Evolutionary conservation across 495 filamentous ascomycete species (phyloP).

Genomic region (Lasiosphaeris hirsuta): DNA sequence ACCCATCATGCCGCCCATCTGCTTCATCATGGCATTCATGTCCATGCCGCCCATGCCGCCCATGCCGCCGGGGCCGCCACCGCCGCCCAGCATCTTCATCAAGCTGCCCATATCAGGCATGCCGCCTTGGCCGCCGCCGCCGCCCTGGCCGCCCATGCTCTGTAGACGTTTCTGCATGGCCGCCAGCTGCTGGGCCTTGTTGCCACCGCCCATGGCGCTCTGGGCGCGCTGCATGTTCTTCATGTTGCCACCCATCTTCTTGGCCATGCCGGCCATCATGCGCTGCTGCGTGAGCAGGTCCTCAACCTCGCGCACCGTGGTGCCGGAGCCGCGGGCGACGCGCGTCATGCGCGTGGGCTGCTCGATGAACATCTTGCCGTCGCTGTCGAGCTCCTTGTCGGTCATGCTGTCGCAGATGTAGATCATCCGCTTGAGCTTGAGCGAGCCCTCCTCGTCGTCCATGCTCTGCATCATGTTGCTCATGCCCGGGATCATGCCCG

Average conservation of each 20-base stretch:
- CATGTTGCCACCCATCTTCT: constrained; percentile 95
- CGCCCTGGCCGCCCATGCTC: constrained; percentile 74
- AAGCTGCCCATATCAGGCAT: constrained; percentile 79
- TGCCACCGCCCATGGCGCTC: constrained; percentile 78
- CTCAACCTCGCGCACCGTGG: constrained; percentile 90
- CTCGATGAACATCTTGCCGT: constrained; percentile 90
- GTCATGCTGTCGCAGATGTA: constrained; percentile 99
- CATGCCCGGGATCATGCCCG: constrained; percentile 96
- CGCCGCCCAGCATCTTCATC: constrained; percentile 79
- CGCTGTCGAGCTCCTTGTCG: constrained; percentile 85
- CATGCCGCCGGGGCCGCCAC: constrained; percentile 50
- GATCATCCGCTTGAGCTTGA: constrained; percentile 96
- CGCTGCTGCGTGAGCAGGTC: constrained; percentile 95
- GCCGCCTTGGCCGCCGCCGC: constrained; percentile 43
- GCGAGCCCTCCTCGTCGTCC: constrained; percentile 90
- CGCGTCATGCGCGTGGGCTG: constrained; percentile 93
- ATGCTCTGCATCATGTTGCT: constrained; percentile 89
- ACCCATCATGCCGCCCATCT: constrained; percentile 62
- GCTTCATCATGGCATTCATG: constrained; percentile 80
- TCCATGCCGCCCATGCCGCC: constrained; percentile 82
- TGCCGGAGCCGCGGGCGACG: constrained; percentile 84
- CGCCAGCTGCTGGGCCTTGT: constrained; percentile 89
- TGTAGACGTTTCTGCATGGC: constrained; percentile 96
- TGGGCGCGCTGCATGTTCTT: constrained; percentile 95
- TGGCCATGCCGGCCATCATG: constrained; percentile 99